These are phyloP conservation scores for Alternaria sp. DNA, from an alignment of 2,329 filamentous ascomycete species.

Conservation along the genomic window DNA sequence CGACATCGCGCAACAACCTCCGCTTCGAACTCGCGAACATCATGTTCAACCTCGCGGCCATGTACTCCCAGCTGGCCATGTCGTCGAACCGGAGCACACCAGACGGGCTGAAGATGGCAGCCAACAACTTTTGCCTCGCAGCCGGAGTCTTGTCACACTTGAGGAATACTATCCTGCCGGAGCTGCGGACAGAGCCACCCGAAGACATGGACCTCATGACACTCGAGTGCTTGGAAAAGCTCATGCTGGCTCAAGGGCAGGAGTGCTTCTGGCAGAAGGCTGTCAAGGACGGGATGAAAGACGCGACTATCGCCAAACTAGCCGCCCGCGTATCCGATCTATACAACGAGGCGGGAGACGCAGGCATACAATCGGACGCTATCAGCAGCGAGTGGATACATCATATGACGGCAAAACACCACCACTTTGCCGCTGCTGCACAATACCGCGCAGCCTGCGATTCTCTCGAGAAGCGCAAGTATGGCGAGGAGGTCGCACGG, in stretches of 20 bases:
- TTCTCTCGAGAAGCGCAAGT: conserved; percentile 89
- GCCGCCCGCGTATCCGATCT: conserved; percentile 90
- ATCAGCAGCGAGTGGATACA: conserved; percentile 97
- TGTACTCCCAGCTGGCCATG: conserved; percentile 91
- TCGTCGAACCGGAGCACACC: conserved; percentile 76
- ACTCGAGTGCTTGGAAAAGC: conserved; percentile 78
- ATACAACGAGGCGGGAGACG: conserved; percentile 83
- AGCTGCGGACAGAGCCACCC: conserved; percentile 81
- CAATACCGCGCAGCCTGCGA: conserved; percentile 92
- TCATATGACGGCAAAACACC: conserved; percentile 94
- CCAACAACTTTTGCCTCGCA: conserved; percentile 86
- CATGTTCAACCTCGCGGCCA: conserved; percentile 88
- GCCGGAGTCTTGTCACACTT: conserved; percentile 85
- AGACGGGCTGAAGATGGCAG: conserved; percentile 85
- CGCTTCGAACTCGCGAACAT: conserved; percentile 89
- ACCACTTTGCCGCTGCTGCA: conserved; percentile 94
- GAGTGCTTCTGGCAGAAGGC: conserved; percentile 99
- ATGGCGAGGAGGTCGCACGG: conserved; percentile 92
- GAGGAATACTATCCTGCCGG: conserved; percentile 76
- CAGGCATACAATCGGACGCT: conserved; percentile 84
- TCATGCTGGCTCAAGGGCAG: conserved; percentile 90
- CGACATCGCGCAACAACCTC: conserved; percentile 70
- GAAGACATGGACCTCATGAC: conserved; percentile 96
- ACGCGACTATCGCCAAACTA: conserved; percentile 88
- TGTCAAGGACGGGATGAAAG: conserved; percentile 91